These are phyloP conservation scores for Saccharomyces eubayanus DNA, from an alignment of 805 yeast genomes.

Conservation along the genomic window DNA sequence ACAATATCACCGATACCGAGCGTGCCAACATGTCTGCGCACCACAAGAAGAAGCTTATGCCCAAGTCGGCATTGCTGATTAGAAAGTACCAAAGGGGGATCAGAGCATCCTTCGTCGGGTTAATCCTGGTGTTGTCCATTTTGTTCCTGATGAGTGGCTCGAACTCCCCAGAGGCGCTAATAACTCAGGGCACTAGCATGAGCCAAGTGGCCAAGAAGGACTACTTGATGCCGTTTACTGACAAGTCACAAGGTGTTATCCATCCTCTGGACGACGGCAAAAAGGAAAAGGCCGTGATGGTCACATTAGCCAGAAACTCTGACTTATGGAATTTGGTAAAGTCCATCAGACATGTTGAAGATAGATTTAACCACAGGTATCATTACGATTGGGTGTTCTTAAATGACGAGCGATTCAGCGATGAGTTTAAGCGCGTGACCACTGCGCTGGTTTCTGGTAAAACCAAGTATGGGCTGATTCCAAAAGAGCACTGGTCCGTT, in stretches of 20 bases:
- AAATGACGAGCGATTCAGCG: constrained; percentile 58
- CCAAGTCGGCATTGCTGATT: constrained; percentile 26
- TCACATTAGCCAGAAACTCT: constrained; percentile 60
- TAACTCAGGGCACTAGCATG: neutral
- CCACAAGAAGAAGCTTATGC: constrained; percentile 25
- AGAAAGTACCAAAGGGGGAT: constrained; percentile 24
- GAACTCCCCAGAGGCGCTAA: neutral
- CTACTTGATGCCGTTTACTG: constrained; percentile 25
- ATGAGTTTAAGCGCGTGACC: constrained; percentile 45
- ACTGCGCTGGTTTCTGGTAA: constrained; percentile 48
- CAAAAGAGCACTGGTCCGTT: constrained; percentile 57
- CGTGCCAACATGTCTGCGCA: constrained; percentile 5
- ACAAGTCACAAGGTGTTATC: constrained; percentile 22
- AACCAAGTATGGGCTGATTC: constrained; percentile 55
- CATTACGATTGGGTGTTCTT: constrained; percentile 76
- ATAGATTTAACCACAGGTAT: constrained; percentile 51
- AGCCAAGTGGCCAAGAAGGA: neutral
- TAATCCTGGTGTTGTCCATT: constrained; percentile 14
- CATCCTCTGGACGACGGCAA: constrained; percentile 29
- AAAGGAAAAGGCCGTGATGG: constrained; percentile 54
- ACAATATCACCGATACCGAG: neutral
- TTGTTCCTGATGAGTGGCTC: constrained; percentile 9
- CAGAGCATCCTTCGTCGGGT: constrained; percentile 18
- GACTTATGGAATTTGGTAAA: constrained; percentile 51
- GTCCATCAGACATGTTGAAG: constrained; percentile 56